Conservation (phyloP, 192 early-diverging fungal genomes). For the Hyaloraphidium curvatum region DNA sequence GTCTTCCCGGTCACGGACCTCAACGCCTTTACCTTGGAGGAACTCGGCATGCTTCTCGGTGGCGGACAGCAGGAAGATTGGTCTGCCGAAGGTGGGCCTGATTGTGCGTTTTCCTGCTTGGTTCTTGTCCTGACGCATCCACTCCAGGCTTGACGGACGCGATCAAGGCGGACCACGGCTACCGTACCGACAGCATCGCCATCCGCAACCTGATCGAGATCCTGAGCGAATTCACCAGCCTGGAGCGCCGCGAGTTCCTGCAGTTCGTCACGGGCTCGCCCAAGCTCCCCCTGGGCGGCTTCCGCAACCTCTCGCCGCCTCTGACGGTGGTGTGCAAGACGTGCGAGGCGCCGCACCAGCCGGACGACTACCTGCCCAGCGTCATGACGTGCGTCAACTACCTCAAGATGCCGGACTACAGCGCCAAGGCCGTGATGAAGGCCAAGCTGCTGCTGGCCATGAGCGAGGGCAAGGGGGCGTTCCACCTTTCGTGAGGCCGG, state of each 20-base stretch:
- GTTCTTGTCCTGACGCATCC: neutral
- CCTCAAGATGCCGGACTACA: constrained; percentile 80
- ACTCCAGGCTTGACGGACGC: constrained; percentile 32
- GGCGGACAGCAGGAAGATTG: constrained; percentile 55
- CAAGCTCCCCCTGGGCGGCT: constrained; percentile 77
- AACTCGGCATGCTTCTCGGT: constrained; percentile 50
- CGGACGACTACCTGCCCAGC: constrained; percentile 69
- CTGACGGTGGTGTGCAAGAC: constrained; percentile 75
- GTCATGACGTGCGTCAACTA: constrained; percentile 97
- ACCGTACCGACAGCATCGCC: constrained; percentile 40
- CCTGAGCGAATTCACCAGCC: constrained; percentile 37
- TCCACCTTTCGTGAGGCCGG: constrained; percentile 8
- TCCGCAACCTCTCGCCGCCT: constrained; percentile 55
- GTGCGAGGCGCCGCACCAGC: constrained; percentile 22
- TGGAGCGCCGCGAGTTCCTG: constrained; percentile 56
- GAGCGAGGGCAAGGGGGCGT: constrained; percentile 59
- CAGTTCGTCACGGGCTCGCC: constrained; percentile 78
- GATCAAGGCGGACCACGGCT: constrained; percentile 77
- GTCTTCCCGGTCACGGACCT: constrained; percentile 58
- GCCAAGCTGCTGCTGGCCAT: constrained; percentile 48
- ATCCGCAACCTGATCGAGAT: constrained; percentile 44
- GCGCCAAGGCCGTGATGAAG: constrained; percentile 34
- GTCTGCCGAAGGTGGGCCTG: constrained; percentile 34
- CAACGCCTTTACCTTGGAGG: constrained; percentile 44
- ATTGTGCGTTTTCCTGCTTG: neutral